These are phyloP conservation scores for Gracilaria gracilis DNA, from an alignment of 23 red algal species.

Conservation along the genomic window DNA sequence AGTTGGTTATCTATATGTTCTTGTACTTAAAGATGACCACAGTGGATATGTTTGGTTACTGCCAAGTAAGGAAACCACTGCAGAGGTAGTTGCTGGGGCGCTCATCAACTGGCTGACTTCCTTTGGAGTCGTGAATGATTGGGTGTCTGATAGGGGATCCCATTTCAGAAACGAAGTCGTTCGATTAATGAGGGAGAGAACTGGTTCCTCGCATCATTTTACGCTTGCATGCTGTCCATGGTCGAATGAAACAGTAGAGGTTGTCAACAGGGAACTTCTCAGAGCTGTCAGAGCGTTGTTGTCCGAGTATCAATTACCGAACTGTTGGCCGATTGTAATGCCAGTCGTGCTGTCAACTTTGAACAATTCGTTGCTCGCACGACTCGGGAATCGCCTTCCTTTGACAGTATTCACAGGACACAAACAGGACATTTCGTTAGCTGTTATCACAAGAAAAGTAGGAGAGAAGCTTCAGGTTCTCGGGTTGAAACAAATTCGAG, in stretches of 20 bases:
- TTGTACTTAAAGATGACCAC: conserved; percentile 34
- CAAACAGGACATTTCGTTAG: background rate
- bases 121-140: conserved; percentile 35
- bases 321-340: conserved; percentile 6
- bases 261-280: conserved; percentile 32
- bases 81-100: conserved; percentile 15
- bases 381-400: conserved; percentile 23
- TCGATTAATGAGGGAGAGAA: background rate
- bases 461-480: background rate
- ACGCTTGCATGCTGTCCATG: conserved; percentile 24
- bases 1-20: background rate
- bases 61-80: background rate
- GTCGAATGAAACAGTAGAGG: conserved; percentile 44
- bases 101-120: conserved; percentile 21
- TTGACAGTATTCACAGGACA: conserved; percentile 29
- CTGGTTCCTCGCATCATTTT: conserved; percentile 21
- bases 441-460: background rate
- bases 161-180: conserved; percentile 59
- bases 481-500: background rate
- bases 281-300: background rate
- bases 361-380: conserved; percentile 14
- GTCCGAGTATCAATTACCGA: conserved; percentile 9
- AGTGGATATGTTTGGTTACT: conserved; percentile 48
- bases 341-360: conserved; percentile 37
- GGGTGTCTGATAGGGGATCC: conserved; percentile 49